Percentiles rank a stretch among this genome's conserved stretches.
These are phyloP conservation scores for Aspergillus eucalypticola DNA, from an alignment of 2,329 filamentous ascomycete genomes.

Conservation along the genomic window DNA sequence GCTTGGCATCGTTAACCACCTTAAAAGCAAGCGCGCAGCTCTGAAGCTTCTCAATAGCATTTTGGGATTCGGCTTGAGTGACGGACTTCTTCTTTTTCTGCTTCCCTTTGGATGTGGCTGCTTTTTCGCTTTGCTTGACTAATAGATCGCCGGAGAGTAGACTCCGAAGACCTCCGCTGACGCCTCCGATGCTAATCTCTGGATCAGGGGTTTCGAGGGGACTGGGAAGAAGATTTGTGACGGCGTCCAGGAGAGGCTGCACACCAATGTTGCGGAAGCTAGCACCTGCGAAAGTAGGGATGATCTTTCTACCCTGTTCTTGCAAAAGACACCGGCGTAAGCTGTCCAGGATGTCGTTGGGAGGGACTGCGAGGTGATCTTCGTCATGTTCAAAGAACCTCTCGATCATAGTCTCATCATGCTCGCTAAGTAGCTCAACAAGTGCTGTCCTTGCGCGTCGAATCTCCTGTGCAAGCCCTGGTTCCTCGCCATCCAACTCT, in stretches of 20 bases:
- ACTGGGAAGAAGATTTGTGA: constrained; percentile 82
- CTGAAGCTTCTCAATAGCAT: constrained; percentile 61
- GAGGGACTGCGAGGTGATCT: constrained; percentile 67
- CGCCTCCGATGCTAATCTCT: constrained; percentile 67
- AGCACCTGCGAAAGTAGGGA: constrained; percentile 86
- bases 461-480: constrained; percentile 63
- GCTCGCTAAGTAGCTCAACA: constrained; percentile 80
- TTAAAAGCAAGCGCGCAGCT: constrained; percentile 80
- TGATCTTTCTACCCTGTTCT: constrained; percentile 66
- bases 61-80: constrained; percentile 48
- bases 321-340: constrained; percentile 69
- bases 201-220: constrained; percentile 78
- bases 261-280: constrained; percentile 94
- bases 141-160: constrained; percentile 50
- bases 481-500: constrained; percentile 53
- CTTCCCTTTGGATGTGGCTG: constrained; percentile 39
- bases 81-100: constrained; percentile 46
- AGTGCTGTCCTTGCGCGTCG: constrained; percentile 73
- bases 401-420: constrained; percentile 84
- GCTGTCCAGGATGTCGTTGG: constrained; percentile 67
- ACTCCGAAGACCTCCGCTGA: constrained; percentile 55
- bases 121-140: constrained; percentile 36
- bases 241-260: constrained; percentile 83
- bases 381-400: constrained; percentile 76
- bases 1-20: constrained; percentile 82